phyloP scores from a whole-genome alignment of 2,329 filamentous ascomycete species.

The Colletotrichum higginsianum region DNA sequence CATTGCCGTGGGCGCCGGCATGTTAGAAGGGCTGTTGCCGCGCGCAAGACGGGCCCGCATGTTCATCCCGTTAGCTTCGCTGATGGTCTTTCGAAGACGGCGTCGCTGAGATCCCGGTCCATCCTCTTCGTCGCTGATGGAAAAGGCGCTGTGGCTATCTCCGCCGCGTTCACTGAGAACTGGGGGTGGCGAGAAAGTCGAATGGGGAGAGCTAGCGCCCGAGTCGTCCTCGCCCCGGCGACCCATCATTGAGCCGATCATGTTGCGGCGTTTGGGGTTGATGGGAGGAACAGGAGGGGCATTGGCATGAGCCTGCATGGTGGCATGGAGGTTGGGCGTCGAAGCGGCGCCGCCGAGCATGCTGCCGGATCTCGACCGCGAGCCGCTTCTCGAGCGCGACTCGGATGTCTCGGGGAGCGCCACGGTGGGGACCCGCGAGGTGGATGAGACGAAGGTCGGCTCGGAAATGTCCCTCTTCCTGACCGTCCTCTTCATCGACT shows the following conservation, averaged over 20 bases:
- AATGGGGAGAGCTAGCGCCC: slow-evolving; percentile 51
- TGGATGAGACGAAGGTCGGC: slow-evolving; percentile 63
- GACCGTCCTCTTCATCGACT: slow-evolving; percentile 58
- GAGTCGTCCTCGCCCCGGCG: slow-evolving; percentile 53
- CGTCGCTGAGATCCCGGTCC: slow-evolving; percentile 53
- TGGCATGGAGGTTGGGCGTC: slow-evolving; percentile 57
- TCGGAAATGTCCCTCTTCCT: slow-evolving; percentile 67
- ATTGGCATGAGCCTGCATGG: slow-evolving; percentile 50
- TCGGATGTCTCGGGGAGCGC: slow-evolving; percentile 53
- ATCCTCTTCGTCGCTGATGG: slow-evolving; percentile 58
- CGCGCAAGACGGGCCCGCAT: slow-evolving; percentile 47
- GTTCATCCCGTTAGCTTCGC: slow-evolving; percentile 56
- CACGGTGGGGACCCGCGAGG: slow-evolving; percentile 61
- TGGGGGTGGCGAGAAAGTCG: slow-evolving; percentile 47
- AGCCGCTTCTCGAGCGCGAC: slow-evolving; percentile 53
- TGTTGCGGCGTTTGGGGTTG: slow-evolving; percentile 68
- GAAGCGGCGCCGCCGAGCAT: slow-evolving; percentile 51
- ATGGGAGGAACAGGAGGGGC: slow-evolving; percentile 71
- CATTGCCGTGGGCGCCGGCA: slow-evolving; percentile 48
- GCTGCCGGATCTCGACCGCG: slow-evolving; percentile 57
- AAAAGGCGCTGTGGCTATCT: slow-evolving; percentile 48
- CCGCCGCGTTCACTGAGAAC: slow-evolving; percentile 3
- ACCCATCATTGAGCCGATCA: slow-evolving; percentile 55
- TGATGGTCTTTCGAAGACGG: slow-evolving; percentile 59
- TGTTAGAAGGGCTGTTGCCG: slow-evolving; percentile 46